Conservation (phyloP, 1,284 basidiomycete species). For the Microbotryomycetes sp. region DNA sequence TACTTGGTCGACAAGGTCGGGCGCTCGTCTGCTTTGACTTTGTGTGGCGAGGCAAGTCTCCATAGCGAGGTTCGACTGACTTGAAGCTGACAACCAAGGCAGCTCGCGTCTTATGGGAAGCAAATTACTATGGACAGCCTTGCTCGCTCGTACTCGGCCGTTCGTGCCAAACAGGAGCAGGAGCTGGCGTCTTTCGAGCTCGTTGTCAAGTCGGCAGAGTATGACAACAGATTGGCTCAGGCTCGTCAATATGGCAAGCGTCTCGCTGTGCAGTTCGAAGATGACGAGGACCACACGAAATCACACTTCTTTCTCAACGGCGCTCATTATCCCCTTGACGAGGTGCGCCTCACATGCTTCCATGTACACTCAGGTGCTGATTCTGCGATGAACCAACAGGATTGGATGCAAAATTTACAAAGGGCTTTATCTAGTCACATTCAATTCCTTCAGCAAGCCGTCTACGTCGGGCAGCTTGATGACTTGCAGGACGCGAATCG, state of each 20-base stretch:
- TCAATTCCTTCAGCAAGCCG: slow-evolving; percentile 42
- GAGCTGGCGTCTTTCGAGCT: slow-evolving; percentile 31
- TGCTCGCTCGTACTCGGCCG: neutral
- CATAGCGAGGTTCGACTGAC: neutral
- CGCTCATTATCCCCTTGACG: slow-evolving; percentile 61
- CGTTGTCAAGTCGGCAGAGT: slow-evolving; percentile 33
- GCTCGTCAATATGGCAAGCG: slow-evolving; percentile 22
- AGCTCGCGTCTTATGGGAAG: neutral
- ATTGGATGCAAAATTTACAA: slow-evolving; percentile 44
- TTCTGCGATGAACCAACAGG: slow-evolving; percentile 44
- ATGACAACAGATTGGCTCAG: slow-evolving; percentile 1
- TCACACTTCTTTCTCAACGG: slow-evolving; percentile 73
- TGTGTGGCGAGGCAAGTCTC: slow-evolving; percentile 20
- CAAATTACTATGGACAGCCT: neutral
- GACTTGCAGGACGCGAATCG: slow-evolving; percentile 56
- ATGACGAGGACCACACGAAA: neutral
- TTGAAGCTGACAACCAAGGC: neutral
- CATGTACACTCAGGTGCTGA: neutral
- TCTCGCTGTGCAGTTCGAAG: slow-evolving; percentile 12
- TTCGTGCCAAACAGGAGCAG: neutral
- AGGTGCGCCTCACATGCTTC: slow-evolving; percentile 49
- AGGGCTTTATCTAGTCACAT: slow-evolving; percentile 2
- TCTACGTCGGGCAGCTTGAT: slow-evolving; percentile 57
- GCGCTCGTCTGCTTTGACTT: slow-evolving; percentile 50
- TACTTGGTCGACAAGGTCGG: slow-evolving; percentile 61